Percentiles rank a stretch among this genome's conserved stretches.
phyloP scores from a whole-genome alignment of 768 basidiomycete genomes.

The Boletus eberwhitei region DNA sequence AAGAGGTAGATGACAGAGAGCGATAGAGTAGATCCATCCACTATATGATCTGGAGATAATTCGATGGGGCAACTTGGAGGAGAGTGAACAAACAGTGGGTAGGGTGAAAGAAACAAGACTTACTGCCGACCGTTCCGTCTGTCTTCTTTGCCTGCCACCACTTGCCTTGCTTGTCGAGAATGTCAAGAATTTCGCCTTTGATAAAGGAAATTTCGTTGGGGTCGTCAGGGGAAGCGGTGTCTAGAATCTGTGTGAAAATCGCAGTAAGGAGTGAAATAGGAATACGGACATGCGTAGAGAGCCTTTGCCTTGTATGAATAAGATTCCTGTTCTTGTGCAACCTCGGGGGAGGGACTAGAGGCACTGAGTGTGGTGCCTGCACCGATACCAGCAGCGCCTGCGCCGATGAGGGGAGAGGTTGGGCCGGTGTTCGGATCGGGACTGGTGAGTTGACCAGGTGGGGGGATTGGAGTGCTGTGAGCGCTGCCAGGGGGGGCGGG shows the following conservation, averaged over 20 bases:
- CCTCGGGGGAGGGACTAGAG: conserved; percentile 24
- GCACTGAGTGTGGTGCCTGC: conserved; percentile 38
- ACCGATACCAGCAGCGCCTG: conserved; percentile 62
- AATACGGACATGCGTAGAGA: conserved; percentile 76
- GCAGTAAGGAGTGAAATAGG: conserved; percentile 10
- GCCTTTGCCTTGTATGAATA: conserved; percentile 82
- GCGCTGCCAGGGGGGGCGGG: conserved; percentile 52
- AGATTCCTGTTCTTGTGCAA: conserved; percentile 38
- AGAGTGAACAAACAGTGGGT: conserved; percentile 8
- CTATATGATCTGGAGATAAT: conserved; percentile 80
- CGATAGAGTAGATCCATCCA: conserved; percentile 17
- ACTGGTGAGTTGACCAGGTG: conserved; percentile 37
- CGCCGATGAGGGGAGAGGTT: conserved; percentile 64
- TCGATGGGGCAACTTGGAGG: conserved; percentile 72
- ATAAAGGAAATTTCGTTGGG: conserved; percentile 93
- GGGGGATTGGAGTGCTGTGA: conserved; percentile 43
- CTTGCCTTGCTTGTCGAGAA: conserved; percentile 88
- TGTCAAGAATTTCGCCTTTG: conserved; percentile 91
- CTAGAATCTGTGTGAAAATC: conserved; percentile 42
- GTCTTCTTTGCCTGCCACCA: conserved; percentile 89
- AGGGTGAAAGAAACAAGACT: conserved; percentile 32
- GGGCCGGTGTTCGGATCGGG: conserved; percentile 46
- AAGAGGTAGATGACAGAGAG: conserved; percentile 9
- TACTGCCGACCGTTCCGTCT: conserved; percentile 77
- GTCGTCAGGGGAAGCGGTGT: conserved; percentile 91